These are phyloP conservation scores for Zygotorulaspora sp. DNA, from an alignment of 805 yeast species.

Conservation along the genomic window DNA sequence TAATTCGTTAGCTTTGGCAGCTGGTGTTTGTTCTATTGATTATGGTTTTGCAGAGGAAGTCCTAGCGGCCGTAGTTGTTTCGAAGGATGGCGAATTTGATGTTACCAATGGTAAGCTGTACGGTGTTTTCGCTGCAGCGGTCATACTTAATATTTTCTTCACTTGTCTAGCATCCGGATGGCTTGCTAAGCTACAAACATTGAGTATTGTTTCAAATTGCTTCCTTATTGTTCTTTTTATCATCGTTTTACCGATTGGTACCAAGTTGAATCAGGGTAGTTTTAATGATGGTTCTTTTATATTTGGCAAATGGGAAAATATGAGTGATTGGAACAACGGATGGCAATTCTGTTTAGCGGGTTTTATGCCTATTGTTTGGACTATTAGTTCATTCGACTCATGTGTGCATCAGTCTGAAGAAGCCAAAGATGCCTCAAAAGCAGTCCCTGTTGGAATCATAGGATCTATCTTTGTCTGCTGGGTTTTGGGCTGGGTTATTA, in stretches of 20 bases:
- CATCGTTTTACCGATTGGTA: slow-evolving; percentile 59
- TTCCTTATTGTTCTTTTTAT: slow-evolving; percentile 47
- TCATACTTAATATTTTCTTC: slow-evolving; percentile 43
- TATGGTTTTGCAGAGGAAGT: slow-evolving; percentile 34
- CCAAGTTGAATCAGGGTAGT: slow-evolving; percentile 25
- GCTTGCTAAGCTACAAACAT: slow-evolving; percentile 51
- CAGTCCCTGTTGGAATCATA: slow-evolving; percentile 62
- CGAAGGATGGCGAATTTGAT: slow-evolving; percentile 45
- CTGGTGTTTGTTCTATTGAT: slow-evolving; percentile 52
- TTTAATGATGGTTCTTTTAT: slow-evolving; percentile 51
- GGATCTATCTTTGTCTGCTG: slow-evolving; percentile 55
- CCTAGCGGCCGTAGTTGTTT: slow-evolving; percentile 45
- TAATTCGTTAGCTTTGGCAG: slow-evolving; percentile 54
- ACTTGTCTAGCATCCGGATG: slow-evolving; percentile 51
- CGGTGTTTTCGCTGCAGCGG: slow-evolving; percentile 57
- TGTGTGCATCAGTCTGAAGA: slow-evolving; percentile 72
- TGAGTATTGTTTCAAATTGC: slow-evolving; percentile 49
- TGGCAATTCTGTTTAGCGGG: slow-evolving; percentile 48
- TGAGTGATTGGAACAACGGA: slow-evolving; percentile 52
- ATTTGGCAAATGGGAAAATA: slow-evolving; percentile 48
- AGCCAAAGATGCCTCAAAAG: slow-evolving; percentile 52
- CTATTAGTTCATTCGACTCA: slow-evolving; percentile 68
- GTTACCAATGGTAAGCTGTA: slow-evolving; percentile 49
- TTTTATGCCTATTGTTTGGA: slow-evolving; percentile 68
- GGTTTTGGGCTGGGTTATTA: slow-evolving; percentile 52